Base-by-base conservation (phyloP, 129 eudicot species). In the Cynara cardunculus region DNA sequence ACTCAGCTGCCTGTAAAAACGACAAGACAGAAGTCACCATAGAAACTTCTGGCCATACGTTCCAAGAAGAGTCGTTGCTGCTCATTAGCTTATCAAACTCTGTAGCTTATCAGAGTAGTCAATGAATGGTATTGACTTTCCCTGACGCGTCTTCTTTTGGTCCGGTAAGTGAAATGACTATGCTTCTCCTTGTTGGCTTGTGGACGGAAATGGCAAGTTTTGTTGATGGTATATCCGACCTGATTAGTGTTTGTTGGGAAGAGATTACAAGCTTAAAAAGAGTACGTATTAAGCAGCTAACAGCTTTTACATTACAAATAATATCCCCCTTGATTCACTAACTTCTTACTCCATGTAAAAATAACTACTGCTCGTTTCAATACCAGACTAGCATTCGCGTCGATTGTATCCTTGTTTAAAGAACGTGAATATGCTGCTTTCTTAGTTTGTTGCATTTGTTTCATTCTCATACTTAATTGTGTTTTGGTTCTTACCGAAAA, bases 51-150 rank as follows among this genome's bases (percentile, higher is more conserved):
- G 87, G 74, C 91, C 87, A 14, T 92, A 87, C 66, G 77, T 88
- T 37, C 93, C 94, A 9, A 86, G 99, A 67, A 95, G 92, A 87
- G 89, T 91, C 44, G 88, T 96, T 56, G 93, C 99, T 59, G 97
- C 96, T 31, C 99, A n/a, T n/a, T n/a, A n/a, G n/a, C n/a, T n/a
- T n/a, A n/a, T n/a, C n/a, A n/a, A n/a, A n/a, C n/a, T n/a, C n/a
- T n/a, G n/a, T n/a, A n/a, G n/a, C n/a, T n/a, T n/a, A n/a, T n/a
- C n/a, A n/a, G n/a, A n/a, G n/a, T n/a, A n/a, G n/a, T n/a, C n/a
- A n/a, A n/a, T n/a, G n/a, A n/a, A n/a, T n/a, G n/a, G n/a, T n/a
- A n/a, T n/a, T n/a, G n/a, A n/a, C n/a, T n/a, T n/a, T n/a, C n/a
- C n/a, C n/a, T n/a, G n/a, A n/a, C n/a, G n/a, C n/a, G n/a, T n/a